Base-by-base conservation (phyloP, 768 basidiomycete genomes). In the Cubamyces lactineus region DNA sequence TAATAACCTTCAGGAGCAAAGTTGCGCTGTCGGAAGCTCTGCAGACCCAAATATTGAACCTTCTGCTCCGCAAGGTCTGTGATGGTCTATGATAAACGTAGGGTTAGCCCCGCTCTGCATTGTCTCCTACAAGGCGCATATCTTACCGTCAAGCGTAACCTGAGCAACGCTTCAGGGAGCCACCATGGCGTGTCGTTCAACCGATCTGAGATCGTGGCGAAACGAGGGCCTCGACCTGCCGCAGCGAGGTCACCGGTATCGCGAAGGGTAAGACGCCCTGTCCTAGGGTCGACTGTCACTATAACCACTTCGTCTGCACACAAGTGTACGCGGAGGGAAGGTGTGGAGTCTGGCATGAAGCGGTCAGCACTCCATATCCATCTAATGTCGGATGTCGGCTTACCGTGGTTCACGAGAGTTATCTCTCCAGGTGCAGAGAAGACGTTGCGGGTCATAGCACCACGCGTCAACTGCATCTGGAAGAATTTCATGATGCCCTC, bases 181-280 rank as follows among this genome's bases (percentile, higher is more conserved):
- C 82, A 69, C 11, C 73, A 73, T 15, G 92, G 93, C 60, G 84
- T 83, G 40, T 90, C 84, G 59, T 94, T 95, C 59, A 95, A 70
- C 59, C 76, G 80, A 9, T 86, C 84, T 0, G 86, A 83, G 43
- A 87, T 72, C 5, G 74, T 67, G 5, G 80, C 76, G 69, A 92
- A 91, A 30, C 84, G 81, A n/a, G 84, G 84, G 1, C 84, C 89
- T 38, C 90, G 81, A 23, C 87, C 86, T 28, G 88, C 86, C 11
- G 89, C 86, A 2, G 88, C 86, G 21, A 93, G 82, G 69, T 91
- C 89, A 7, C 92, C 92, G 2, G 86, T 89, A 72, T 96, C 94
- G 23, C 87, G 82, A 49, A 96, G 78, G 63, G 84, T 88, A 64
- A 96, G 75, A 38, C 86, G 83, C 6, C 94, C 94, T 0, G 90